Percentiles rank a stretch among this genome's conserved stretches.
These are phyloP conservation scores for Euphorbia corollata DNA, from an alignment of 441 rosid genomes.

Conservation along the genomic window DNA sequence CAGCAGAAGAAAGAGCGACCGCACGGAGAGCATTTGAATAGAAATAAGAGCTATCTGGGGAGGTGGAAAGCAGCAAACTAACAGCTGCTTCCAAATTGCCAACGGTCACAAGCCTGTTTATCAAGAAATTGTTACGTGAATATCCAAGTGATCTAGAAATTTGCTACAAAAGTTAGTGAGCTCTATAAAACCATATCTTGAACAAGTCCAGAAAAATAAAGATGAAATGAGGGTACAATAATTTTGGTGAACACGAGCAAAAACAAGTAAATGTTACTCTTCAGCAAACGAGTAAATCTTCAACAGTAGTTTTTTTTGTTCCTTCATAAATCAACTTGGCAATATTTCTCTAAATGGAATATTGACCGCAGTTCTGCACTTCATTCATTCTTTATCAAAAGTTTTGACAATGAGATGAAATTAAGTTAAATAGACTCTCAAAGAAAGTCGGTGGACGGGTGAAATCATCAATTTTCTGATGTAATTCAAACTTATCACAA, in stretches of 20 bases:
- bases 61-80: slow-evolving; percentile 80
- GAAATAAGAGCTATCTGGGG: slow-evolving; percentile 89
- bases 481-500: background rate
- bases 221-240: too few relatives aligned
- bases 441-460: background rate
- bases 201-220: too few relatives aligned
- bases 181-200: too few relatives aligned
- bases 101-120: slow-evolving; percentile 71
- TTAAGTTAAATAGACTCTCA: background rate
- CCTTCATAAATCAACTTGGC: too few relatives aligned
- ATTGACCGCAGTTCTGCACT: background rate
- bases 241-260: too few relatives aligned
- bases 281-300: too few relatives aligned
- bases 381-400: too few relatives aligned
- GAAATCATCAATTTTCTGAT: background rate
- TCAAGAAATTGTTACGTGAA: slow-evolving; percentile 5
- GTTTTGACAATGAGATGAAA: background rate
- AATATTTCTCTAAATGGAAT: background rate
- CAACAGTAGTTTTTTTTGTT: too few relatives aligned
- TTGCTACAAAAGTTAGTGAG: too few relatives aligned
- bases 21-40: slow-evolving; percentile 95
- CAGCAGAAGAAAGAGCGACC: slow-evolving; percentile 94
- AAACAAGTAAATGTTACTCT: too few relatives aligned
- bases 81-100: slow-evolving; percentile 98
- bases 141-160: background rate